phyloP scores from a whole-genome alignment of 1,284 basidiomycete genomes.

The Inonotus hispidus region DNA sequence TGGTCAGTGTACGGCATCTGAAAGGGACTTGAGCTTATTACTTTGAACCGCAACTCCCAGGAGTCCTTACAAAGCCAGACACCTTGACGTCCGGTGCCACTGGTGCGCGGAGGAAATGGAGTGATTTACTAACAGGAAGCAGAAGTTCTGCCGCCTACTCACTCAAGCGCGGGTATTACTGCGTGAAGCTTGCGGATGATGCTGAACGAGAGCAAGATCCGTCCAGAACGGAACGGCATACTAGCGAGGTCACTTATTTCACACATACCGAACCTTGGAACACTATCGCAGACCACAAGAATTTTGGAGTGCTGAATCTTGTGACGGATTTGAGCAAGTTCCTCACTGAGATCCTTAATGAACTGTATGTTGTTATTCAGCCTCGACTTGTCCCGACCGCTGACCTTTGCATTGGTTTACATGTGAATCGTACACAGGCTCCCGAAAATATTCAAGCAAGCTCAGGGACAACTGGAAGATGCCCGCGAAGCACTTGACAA shows the following conservation, averaged over 20 bases:
- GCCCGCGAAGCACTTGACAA: slow-evolving; percentile 33
- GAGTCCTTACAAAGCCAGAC: slow-evolving; percentile 66
- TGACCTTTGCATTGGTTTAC: too few relatives aligned
- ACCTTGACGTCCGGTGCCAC: slow-evolving; percentile 41
- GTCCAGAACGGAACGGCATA: slow-evolving; percentile 34
- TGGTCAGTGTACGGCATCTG: slow-evolving; percentile 31
- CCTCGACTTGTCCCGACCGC: background rate
- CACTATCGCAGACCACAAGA: slow-evolving; percentile 33
- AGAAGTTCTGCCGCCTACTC: slow-evolving; percentile 24
- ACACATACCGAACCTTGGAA: slow-evolving; percentile 46
- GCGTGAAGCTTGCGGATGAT: slow-evolving; percentile 62
- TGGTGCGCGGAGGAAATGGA: slow-evolving; percentile 40
- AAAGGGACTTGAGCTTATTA: background rate
- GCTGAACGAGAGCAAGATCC: slow-evolving; percentile 39
- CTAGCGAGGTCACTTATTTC: slow-evolving; percentile 43
- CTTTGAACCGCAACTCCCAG: slow-evolving; percentile 28
- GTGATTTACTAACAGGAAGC: slow-evolving; percentile 44
- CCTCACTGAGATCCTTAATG: slow-evolving; percentile 44
- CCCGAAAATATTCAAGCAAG: slow-evolving; percentile 33
- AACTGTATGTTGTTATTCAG: slow-evolving; percentile 39
- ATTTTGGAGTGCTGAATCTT: slow-evolving; percentile 54
- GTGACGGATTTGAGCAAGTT: slow-evolving; percentile 47
- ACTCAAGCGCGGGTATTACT: slow-evolving; percentile 59
- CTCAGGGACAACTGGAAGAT: slow-evolving; percentile 33
- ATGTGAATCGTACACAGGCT: slow-evolving; percentile 30